Percentiles rank a stretch among this genome's conserved stretches.
phyloP scores from a whole-genome alignment of 352 stramenopile species.

The Pythium volutum region DNA sequence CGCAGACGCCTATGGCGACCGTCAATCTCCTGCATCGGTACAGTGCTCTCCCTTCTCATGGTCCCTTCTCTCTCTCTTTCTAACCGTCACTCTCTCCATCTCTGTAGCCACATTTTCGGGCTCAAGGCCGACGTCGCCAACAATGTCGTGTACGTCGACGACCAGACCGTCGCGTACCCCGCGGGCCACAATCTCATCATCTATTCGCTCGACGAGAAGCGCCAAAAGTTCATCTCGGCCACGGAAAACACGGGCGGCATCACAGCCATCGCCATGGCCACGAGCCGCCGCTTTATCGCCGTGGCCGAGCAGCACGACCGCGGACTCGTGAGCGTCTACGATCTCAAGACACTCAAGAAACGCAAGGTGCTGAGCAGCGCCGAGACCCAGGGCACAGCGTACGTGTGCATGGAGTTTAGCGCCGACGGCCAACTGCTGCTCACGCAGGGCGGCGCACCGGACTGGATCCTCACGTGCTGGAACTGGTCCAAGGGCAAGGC shows the following conservation, averaged over 20 bases:
- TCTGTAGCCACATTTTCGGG: conserved; percentile 84
- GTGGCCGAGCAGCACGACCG: conserved; percentile 32
- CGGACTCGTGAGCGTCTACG: conserved; percentile 24
- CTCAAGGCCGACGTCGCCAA: conserved; percentile 84
- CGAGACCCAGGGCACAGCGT: conserved; percentile 62
- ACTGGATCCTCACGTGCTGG: conserved; percentile 91
- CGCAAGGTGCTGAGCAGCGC: conserved; percentile 78
- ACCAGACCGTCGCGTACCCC: conserved; percentile 79
- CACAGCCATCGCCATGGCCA: conserved; percentile 61
- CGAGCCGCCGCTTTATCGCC: conserved; percentile 65
- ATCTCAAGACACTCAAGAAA: conserved; percentile 44
- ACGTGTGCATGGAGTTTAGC: conserved; percentile 87
- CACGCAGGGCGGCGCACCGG: conserved; percentile 76
- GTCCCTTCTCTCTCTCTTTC: not conserved
- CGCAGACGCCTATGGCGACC: conserved; percentile 29
- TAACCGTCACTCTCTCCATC: not conserved
- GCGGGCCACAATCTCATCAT: conserved; percentile 87
- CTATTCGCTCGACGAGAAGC: conserved; percentile 89
- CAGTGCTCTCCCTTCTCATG: not conserved
- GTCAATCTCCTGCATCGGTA: conserved; percentile 45
- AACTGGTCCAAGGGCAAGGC: conserved; percentile 92
- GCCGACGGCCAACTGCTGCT: conserved; percentile 90
- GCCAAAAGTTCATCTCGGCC: conserved; percentile 87
- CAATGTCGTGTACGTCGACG: conserved; percentile 84
- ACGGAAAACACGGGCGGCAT: conserved; percentile 74